Evolutionary conservation across 495 filamentous ascomycete species (phyloP), one percentile per base, ranked within the genome.

Genomic region (Neurospora pannonica): DNA sequence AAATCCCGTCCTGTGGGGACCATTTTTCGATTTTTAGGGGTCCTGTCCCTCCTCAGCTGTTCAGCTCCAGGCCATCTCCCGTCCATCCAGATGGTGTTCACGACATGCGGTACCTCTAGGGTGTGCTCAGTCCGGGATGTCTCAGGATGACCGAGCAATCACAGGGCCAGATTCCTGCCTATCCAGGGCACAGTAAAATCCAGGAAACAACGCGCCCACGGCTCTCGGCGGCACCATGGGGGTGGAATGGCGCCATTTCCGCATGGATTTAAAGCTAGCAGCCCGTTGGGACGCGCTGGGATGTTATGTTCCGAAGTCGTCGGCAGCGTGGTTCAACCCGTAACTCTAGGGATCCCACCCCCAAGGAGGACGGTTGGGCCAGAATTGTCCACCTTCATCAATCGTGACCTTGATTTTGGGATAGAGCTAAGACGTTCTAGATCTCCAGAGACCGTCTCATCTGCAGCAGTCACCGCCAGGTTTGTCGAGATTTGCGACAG

Each of bases 371-470:
- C 1, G 42, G 8, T 46, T 46, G 42, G 42, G 42, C 72, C 40
- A 74, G 19, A 71, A n/a, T 69, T 34, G 54, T 31, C 8, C 15
- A 19, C 70, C 43, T 72, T 38, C 28, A 62, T 70, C 38, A 60
- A 74, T 39, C 67, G 71, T 72, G 39, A 31, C 79, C 78, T 76
- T 79, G 78, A 78, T 78, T 60, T 69, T 76, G 71, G 72, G 71
- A 76, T 34, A 48, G 19, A 73, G 34, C 31, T 67, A 24, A 54
- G 9, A 38, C 10, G 78, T 76, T 78, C 79, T 75, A 79, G 79
- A 77, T 62, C 76, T 34, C 24, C 70, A 17, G 72, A 77, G 79
- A 77, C 78, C 75, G 76, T 71, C 76, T 73, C 75, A 37, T 75
- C 34, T 67, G 54, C 54, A 67, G 15, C 24, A 67, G 54, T 34